phyloP scores from a whole-genome alignment of 352 stramenopile genomes.

The Pythium dissotocum region DNA sequence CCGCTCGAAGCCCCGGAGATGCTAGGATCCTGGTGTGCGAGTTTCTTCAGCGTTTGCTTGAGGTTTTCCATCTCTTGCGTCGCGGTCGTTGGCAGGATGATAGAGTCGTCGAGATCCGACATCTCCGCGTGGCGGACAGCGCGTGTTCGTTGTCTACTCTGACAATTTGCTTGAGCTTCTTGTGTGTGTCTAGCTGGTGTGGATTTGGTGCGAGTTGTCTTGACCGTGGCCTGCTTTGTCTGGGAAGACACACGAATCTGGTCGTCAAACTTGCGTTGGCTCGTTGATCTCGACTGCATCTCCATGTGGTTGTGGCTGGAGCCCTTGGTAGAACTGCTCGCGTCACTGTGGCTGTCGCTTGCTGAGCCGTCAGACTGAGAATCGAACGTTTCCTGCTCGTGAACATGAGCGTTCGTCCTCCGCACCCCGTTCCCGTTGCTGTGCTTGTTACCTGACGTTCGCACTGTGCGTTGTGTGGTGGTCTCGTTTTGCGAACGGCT shows the following conservation, averaged over 20 bases:
- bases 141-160: background rate
- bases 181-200: background rate
- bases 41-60: conserved; percentile 68
- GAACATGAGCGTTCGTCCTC: background rate
- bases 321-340: conserved; percentile 16
- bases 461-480: background rate
- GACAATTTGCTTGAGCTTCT: background rate
- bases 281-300: background rate
- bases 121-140: background rate
- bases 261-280: conserved; percentile 24
- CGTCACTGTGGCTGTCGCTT: conserved; percentile 16
- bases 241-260: conserved; percentile 8
- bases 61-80: conserved; percentile 68
- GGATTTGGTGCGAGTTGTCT: background rate
- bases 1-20: background rate
- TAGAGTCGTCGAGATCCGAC: conserved; percentile 26
- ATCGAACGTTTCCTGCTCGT: background rate
- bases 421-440: background rate
- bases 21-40: conserved; percentile 36
- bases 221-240: background rate
- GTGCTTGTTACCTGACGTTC: background rate
- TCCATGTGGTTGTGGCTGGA: conserved; percentile 15
- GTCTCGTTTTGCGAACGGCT: background rate
- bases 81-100: conserved; percentile 34
- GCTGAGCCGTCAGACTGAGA: background rate